Conservation (phyloP, 192 early-diverging fungal genomes). For the Coemansia aciculifera region DNA sequence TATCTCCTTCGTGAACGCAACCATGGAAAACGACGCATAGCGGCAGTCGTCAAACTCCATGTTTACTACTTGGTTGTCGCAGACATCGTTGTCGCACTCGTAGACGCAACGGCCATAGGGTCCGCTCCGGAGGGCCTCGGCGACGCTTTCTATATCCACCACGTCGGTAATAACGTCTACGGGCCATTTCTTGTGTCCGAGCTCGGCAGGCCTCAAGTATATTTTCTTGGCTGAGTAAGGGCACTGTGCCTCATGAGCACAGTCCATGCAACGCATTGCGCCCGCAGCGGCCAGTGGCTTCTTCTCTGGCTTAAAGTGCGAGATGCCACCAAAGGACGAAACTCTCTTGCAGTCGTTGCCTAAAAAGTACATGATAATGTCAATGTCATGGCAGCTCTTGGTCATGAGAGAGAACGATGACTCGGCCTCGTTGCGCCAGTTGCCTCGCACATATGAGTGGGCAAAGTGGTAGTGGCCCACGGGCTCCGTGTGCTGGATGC, state of each 20-base stretch:
- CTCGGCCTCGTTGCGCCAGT: conserved; percentile 60
- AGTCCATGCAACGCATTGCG: conserved; percentile 59
- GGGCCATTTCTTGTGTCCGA: conserved; percentile 57
- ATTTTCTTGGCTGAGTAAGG: conserved; percentile 61
- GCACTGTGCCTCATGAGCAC: conserved; percentile 57
- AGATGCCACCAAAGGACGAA: conserved; percentile 63
- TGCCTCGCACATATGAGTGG: conserved; percentile 66
- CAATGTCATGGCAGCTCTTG: conserved; percentile 62
- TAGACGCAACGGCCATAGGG: conserved; percentile 71
- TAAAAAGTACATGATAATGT: conserved; percentile 54
- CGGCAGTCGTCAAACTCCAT: conserved; percentile 57
- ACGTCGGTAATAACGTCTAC: conserved; percentile 57
- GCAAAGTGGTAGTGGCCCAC: conserved; percentile 71
- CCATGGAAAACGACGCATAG: conserved; percentile 60
- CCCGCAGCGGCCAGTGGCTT: conserved; percentile 62
- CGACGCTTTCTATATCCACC: conserved; percentile 56
- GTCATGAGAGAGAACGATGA: conserved; percentile 64
- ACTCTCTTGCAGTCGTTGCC: conserved; percentile 32
- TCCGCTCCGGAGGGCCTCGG: conserved; percentile 49
- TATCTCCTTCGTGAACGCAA: conserved; percentile 58
- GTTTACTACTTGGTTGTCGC: conserved; percentile 66
- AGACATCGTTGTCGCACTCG: conserved; percentile 70
- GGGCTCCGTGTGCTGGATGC: conserved; percentile 66
- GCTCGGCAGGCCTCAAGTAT: conserved; percentile 52
- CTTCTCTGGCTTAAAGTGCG: conserved; percentile 57